phyloP scores from a whole-genome alignment of 2,329 filamentous ascomycete species.

The Cytospora paraplurivora region DNA sequence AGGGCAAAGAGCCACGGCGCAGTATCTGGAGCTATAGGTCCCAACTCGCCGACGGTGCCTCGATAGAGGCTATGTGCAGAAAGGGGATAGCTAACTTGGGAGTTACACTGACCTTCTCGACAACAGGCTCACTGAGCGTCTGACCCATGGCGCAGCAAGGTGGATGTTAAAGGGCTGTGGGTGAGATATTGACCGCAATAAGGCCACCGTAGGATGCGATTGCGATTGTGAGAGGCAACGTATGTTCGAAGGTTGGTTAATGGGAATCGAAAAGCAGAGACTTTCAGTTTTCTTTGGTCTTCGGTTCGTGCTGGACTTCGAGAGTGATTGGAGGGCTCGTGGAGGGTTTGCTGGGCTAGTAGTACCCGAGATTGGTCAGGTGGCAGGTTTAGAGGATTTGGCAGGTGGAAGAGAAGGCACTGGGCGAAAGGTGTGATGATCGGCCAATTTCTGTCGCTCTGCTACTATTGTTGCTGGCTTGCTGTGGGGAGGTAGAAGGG shows the following conservation, averaged over 20 bases:
- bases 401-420: background rate
- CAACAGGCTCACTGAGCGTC: conserved; percentile 97
- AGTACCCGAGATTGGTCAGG: conserved; percentile 2
- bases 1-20: background rate
- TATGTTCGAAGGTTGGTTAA: conserved; percentile 7
- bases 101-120: conserved; percentile 82
- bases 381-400: background rate
- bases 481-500: background rate
- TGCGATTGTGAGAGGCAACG: conserved; percentile 8
- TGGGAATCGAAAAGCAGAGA: conserved; percentile 21
- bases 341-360: conserved; percentile 2
- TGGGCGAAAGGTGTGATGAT: background rate
- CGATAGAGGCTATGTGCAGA: background rate
- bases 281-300: conserved; percentile 15
- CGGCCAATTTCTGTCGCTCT: background rate
- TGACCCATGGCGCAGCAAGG: conserved; percentile 75
- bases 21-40: background rate
- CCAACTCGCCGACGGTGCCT: background rate
- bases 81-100: conserved; percentile 5
- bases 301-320: background rate
- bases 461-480: background rate
- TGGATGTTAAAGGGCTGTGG: conserved; percentile 1
- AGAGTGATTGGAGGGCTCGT: conserved; percentile 11
- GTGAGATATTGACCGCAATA: conserved; percentile 16
- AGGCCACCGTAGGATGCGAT: conserved; percentile 24